Evolutionary conservation across 2,329 filamentous ascomycete genomes (phyloP).

Genomic region (Colletotrichum chrysophilum): DNA sequence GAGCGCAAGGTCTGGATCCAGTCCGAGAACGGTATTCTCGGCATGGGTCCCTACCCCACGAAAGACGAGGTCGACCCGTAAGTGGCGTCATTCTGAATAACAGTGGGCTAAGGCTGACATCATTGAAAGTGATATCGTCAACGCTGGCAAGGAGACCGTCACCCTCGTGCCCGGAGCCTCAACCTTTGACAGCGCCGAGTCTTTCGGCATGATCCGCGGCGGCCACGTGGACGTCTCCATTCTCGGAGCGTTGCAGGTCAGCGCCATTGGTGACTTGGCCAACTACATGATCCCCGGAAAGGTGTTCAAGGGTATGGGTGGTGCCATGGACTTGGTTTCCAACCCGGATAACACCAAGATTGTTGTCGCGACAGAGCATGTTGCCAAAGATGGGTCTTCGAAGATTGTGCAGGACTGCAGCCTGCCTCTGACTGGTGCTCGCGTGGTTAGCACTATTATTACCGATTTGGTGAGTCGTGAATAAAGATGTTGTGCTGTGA

Average conservation of each 20-base stretch:
- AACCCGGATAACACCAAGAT: slow-evolving; percentile 76
- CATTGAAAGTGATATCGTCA: slow-evolving; percentile 68
- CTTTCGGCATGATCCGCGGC: slow-evolving; percentile 86
- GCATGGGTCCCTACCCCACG: slow-evolving; percentile 82
- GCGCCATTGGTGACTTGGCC: slow-evolving; percentile 78
- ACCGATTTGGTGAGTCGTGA: slow-evolving; percentile 69
- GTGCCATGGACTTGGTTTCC: slow-evolving; percentile 75
- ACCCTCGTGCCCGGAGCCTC: slow-evolving; percentile 79
- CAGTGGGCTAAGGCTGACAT: slow-evolving; percentile 27
- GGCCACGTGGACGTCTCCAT: slow-evolving; percentile 86
- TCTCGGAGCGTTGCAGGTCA: slow-evolving; percentile 82
- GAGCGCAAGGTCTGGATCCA: slow-evolving; percentile 81
- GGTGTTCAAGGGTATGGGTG: slow-evolving; percentile 87
- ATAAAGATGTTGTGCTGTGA: no score
- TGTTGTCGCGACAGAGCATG: slow-evolving; percentile 73
- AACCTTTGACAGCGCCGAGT: slow-evolving; percentile 81
- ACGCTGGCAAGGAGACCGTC: slow-evolving; percentile 87
- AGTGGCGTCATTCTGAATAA: background rate
- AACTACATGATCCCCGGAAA: slow-evolving; percentile 94
- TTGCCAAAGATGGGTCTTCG: slow-evolving; percentile 69
- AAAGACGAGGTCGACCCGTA: slow-evolving; percentile 71
- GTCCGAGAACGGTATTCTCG: slow-evolving; percentile 85
- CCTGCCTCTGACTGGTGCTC: slow-evolving; percentile 69
- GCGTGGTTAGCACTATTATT: slow-evolving; percentile 74
- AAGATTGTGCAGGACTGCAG: slow-evolving; percentile 71